Conservation (phyloP, 1,284 basidiomycete species). For the Moesziomyces parantarcticus region DNA sequence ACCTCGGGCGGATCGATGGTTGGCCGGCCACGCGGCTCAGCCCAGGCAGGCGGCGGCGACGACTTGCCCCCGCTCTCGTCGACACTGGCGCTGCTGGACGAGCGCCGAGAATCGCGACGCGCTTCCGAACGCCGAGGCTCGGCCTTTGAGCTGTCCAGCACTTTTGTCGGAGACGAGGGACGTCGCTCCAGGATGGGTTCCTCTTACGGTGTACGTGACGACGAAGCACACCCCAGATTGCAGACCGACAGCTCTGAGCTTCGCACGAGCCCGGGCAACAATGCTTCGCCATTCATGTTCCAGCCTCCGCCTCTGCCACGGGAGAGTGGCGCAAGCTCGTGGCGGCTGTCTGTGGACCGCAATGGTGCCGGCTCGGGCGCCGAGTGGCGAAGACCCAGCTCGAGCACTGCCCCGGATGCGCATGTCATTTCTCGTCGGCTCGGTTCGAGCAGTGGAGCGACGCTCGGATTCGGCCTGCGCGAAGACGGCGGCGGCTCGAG, state of each 20-base stretch:
- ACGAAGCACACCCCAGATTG: constrained; percentile 19
- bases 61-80: constrained; percentile 34
- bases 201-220: constrained; percentile 23
- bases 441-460: constrained; percentile 27
- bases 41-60: constrained; percentile 13
- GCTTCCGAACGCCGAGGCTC: constrained; percentile 26
- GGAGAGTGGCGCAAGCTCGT: constrained; percentile 22
- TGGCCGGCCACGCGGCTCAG: constrained; percentile 16
- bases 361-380: constrained; percentile 13
- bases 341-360: constrained; percentile 28
- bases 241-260: constrained; percentile 49
- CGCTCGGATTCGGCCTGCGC: constrained; percentile 19
- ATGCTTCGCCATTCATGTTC: constrained; percentile 59
- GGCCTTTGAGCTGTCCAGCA: constrained; percentile 12
- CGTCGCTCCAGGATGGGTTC: constrained; percentile 23
- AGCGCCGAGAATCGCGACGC: constrained; percentile 26
- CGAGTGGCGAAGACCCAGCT: constrained; percentile 44
- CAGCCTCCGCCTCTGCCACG: constrained; percentile 53
- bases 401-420: constrained; percentile 45
- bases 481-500: constrained; percentile 25
- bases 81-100: constrained; percentile 29
- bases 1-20: constrained; percentile 36
- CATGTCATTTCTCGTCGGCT: constrained; percentile 36
- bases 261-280: constrained; percentile 44
- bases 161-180: constrained; percentile 5